A percentile compares a stretch with the other conserved stretches of the same genome.
phyloP scores from a whole-genome alignment of 768 basidiomycete species.

The Suillus alpinus region DNA sequence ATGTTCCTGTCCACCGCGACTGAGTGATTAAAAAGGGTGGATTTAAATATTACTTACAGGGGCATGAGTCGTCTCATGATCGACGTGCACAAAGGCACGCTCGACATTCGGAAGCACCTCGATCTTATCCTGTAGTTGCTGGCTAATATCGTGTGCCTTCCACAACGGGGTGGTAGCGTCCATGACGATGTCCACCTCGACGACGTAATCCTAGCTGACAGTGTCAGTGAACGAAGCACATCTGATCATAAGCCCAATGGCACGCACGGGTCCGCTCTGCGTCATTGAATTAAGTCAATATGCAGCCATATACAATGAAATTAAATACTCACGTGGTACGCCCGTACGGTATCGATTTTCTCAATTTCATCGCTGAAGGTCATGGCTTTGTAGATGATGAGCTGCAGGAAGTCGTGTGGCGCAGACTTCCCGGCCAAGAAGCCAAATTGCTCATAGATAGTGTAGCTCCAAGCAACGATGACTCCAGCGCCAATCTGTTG shows the following conservation, averaged over 20 bases:
- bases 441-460: slow-evolving; percentile 78
- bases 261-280: slow-evolving; percentile 69
- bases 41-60: slow-evolving; percentile 40
- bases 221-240: not conserved
- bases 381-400: slow-evolving; percentile 85
- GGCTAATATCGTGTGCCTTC: slow-evolving; percentile 84
- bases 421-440: slow-evolving; percentile 91
- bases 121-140: slow-evolving; percentile 83
- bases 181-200: slow-evolving; percentile 96
- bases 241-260: not conserved
- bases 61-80: slow-evolving; percentile 86
- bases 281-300: not conserved
- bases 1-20: slow-evolving; percentile 36
- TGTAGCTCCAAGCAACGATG: slow-evolving; percentile 72
- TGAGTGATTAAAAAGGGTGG: not conserved
- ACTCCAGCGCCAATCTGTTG: slow-evolving; percentile 74
- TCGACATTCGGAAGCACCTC: slow-evolving; percentile 89
- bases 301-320: not conserved
- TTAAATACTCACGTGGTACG: slow-evolving; percentile 70
- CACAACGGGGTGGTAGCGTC: slow-evolving; percentile 82
- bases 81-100: slow-evolving; percentile 92
- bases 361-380: slow-evolving; percentile 88
- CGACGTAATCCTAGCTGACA: slow-evolving; percentile 70
- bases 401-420: slow-evolving; percentile 84
- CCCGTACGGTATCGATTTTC: slow-evolving; percentile 87